These are phyloP conservation scores for Helichrysum umbraculigerum DNA, from an alignment of 129 eudicot species.

Conservation along the genomic window DNA sequence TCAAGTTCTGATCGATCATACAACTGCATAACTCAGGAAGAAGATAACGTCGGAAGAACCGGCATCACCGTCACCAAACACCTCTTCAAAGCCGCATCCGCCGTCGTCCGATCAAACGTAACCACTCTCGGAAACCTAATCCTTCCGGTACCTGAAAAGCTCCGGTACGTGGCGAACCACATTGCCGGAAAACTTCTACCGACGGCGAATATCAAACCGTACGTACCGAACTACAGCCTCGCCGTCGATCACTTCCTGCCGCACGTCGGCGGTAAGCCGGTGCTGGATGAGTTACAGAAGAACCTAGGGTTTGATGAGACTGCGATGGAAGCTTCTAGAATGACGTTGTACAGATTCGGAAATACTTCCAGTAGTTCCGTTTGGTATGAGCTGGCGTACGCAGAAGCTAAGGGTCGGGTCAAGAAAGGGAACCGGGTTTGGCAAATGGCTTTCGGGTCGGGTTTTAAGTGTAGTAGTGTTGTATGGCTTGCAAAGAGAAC, in stretches of 20 bases:
- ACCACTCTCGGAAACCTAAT: slow-evolving; percentile 35
- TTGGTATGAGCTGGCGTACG: slow-evolving; percentile 48
- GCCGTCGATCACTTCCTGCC: slow-evolving; percentile 51
- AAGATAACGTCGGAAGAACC: slow-evolving; percentile 36
- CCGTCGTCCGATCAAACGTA: slow-evolving; percentile 43
- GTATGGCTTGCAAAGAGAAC: slow-evolving; percentile 54
- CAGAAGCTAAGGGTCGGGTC: slow-evolving; percentile 72
- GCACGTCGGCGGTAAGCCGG: slow-evolving; percentile 71
- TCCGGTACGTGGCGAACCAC: slow-evolving; percentile 15
- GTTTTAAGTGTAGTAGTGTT: slow-evolving; percentile 65
- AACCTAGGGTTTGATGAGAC: slow-evolving; percentile 36
- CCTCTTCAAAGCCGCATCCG: slow-evolving; percentile 48
- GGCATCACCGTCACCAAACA: slow-evolving; percentile 56
- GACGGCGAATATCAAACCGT: slow-evolving; percentile 16
- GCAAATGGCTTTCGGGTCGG: slow-evolving; percentile 70
- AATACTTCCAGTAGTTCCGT: slow-evolving; percentile 64
- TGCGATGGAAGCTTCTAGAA: slow-evolving; percentile 58
- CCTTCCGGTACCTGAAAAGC: slow-evolving; percentile 54
- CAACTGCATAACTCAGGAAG: slow-evolving; percentile 54
- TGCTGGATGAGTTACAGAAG: slow-evolving; percentile 49
- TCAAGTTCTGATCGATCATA: slow-evolving; percentile 48
- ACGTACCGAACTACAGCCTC: slow-evolving; percentile 47
- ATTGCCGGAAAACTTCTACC: slow-evolving; percentile 25
- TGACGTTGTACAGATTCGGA: slow-evolving; percentile 62
- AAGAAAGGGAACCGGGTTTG: slow-evolving; percentile 55